These are phyloP conservation scores for Backusella tuberculispora DNA, from an alignment of 192 early-diverging fungal genomes.

Conservation along the genomic window DNA sequence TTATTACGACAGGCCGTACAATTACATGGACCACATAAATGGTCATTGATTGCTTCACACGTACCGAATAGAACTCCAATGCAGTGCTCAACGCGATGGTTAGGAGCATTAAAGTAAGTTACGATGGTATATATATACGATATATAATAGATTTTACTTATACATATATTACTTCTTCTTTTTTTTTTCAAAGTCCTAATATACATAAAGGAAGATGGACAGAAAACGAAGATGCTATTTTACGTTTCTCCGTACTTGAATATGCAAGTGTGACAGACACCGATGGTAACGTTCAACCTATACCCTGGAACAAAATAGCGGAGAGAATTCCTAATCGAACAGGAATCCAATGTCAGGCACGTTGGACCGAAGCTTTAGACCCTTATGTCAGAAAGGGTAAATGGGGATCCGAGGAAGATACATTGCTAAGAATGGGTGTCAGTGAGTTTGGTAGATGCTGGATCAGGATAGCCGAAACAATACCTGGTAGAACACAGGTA, in stretches of 20 bases:
- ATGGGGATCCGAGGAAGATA: constrained; percentile 57
- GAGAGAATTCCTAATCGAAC: constrained; percentile 53
- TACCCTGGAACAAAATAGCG: constrained; percentile 56
- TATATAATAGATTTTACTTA: not conserved
- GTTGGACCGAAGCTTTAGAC: constrained; percentile 63
- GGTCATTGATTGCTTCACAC: constrained; percentile 53
- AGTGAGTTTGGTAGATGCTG: constrained; percentile 48
- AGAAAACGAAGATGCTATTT: constrained; percentile 49
- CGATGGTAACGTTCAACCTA: constrained; percentile 41
- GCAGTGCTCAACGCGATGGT: constrained; percentile 57
- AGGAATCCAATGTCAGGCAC: constrained; percentile 64
- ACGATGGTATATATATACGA: not conserved
- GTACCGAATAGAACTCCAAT: constrained; percentile 55
- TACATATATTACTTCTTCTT: not conserved
- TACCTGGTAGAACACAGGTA: constrained; percentile 60
- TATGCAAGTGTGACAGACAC: constrained; percentile 43
- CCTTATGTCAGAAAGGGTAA: constrained; percentile 57
- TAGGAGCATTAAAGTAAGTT: constrained; percentile 51
- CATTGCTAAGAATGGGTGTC: constrained; percentile 58
- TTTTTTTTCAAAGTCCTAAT: constrained; percentile 39
- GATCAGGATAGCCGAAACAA: constrained; percentile 63
- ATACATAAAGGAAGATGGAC: constrained; percentile 59
- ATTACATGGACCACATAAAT: constrained; percentile 51
- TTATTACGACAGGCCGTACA: constrained; percentile 44
- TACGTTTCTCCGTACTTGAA: constrained; percentile 47